Evolutionary conservation across 208 protist genomes (phyloP).

Genomic region (Leishmania major): DNA sequence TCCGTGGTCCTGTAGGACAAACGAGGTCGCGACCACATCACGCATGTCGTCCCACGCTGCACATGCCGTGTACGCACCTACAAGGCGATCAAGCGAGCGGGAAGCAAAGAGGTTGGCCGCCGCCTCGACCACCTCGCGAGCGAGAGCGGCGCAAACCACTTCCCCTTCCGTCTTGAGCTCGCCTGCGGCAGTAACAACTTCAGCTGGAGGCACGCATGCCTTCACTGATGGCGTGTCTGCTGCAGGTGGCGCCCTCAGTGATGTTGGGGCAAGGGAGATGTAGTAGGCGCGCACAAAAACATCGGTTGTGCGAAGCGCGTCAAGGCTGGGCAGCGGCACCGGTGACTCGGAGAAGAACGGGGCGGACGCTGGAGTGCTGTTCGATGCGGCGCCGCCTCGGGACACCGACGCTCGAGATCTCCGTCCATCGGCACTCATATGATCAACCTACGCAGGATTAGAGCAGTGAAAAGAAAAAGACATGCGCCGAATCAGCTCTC

Average conservation of each 20-base stretch:
- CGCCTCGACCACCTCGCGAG: constrained; percentile 63
- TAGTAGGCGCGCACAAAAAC: constrained; percentile 28
- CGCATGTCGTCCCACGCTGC: constrained; percentile 80
- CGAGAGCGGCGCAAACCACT: constrained; percentile 62
- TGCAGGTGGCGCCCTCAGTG: neutral
- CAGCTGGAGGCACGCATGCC: neutral
- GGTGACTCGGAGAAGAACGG: constrained; percentile 26
- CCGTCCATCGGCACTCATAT: constrained; percentile 20
- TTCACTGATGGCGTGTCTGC: neutral
- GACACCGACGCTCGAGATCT: constrained; percentile 19
- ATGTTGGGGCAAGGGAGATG: neutral
- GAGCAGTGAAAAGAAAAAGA: neutral
- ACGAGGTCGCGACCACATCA: constrained; percentile 54
- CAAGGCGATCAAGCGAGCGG: constrained; percentile 60
- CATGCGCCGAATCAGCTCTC: too few relatives aligned
- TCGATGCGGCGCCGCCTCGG: constrained; percentile 7
- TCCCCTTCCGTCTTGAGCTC: constrained; percentile 30
- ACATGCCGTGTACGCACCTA: constrained; percentile 66
- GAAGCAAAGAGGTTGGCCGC: constrained; percentile 56
- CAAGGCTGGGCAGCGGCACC: constrained; percentile 22
- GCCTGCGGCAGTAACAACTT: neutral
- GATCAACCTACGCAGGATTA: neutral
- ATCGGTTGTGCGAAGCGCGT: constrained; percentile 25
- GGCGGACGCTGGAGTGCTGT: neutral
- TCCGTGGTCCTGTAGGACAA: constrained; percentile 49